A percentile compares a stretch with the other conserved stretches of the same genome.
phyloP scores from a whole-genome alignment of 371 early-diverging fungal genomes.

The Zychaea mexicana region DNA sequence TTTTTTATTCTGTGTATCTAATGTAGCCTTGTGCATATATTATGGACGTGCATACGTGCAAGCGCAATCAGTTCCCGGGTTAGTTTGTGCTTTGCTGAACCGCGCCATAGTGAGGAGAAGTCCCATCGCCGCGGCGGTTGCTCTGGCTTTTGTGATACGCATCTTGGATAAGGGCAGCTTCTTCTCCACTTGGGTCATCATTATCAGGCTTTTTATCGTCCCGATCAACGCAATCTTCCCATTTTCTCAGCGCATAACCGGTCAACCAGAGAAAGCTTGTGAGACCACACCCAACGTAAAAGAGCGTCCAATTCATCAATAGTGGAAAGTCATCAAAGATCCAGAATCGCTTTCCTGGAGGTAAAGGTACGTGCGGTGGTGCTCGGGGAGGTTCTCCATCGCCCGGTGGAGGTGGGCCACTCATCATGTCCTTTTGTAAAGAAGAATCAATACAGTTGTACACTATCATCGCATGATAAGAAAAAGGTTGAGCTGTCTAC shows the following conservation, averaged over 20 bases:
- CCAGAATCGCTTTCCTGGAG: not conserved
- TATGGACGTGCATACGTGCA: not conserved
- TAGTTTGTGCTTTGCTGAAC: not conserved
- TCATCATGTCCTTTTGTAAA: not conserved
- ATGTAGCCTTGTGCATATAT: not conserved
- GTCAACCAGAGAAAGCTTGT: conserved; percentile 3
- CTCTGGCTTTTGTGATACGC: not conserved
- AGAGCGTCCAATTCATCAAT: conserved; percentile 7
- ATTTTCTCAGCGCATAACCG: not conserved
- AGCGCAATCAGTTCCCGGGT: not conserved
- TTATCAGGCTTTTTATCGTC: not conserved
- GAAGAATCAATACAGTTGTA: too few species aligned
- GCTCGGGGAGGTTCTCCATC: not conserved
- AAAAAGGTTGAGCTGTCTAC: too few species aligned
- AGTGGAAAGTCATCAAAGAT: conserved; percentile 6
- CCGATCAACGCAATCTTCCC: conserved; percentile 6
- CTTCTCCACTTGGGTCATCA: not conserved
- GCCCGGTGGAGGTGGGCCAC: not conserved
- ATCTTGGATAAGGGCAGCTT: not conserved
- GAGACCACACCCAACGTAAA: not conserved
- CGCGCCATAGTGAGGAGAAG: conserved; percentile 1
- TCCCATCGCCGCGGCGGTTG: not conserved
- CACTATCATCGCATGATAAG: too few species aligned
- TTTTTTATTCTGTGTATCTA: not conserved
- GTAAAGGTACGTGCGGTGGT: not conserved